These are phyloP conservation scores for Avena eriantha DNA, from an alignment of 176 grass and related monocot species.

Conservation along the genomic window DNA sequence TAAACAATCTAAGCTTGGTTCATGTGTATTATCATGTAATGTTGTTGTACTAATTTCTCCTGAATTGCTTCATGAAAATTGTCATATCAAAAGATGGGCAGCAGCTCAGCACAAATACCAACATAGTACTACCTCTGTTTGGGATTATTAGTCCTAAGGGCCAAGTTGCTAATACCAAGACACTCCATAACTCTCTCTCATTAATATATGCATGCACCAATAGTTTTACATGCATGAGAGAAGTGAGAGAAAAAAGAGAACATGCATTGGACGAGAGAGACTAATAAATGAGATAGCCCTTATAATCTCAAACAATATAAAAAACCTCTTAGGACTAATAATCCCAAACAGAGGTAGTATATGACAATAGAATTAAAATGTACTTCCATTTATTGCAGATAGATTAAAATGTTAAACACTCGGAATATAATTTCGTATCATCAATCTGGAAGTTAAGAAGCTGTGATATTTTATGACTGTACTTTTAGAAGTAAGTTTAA, in stretches of 20 bases:
- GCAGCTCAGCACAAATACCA: not conserved
- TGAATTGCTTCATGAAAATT: not conserved
- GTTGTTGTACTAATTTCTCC: not conserved
- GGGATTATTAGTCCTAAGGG: too few relatives aligned
- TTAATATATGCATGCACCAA: too few relatives aligned
- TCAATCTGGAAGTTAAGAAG: slow-evolving; percentile 10
- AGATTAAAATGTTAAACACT: not conserved
- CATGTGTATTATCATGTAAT: slow-evolving; percentile 8
- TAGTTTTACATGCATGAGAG: too few relatives aligned
- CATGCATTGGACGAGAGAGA: too few relatives aligned
- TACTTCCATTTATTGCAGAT: slow-evolving; percentile 29
- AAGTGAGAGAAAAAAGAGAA: too few relatives aligned
- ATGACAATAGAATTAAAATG: slow-evolving; percentile 2
- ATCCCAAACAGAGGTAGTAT: not conserved
- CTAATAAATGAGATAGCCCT: too few relatives aligned
- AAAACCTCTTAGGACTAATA: too few relatives aligned
- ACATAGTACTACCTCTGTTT: not conserved
- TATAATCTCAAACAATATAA: too few relatives aligned
- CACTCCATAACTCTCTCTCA: too few relatives aligned
- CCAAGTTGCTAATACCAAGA: too few relatives aligned
- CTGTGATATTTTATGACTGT: slow-evolving; percentile 4
- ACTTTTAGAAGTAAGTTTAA: slow-evolving; percentile 21
- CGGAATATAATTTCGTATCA: not conserved
- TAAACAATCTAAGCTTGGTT: slow-evolving; percentile 12
- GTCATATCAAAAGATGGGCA: slow-evolving; percentile 9